Base-by-base conservation (phyloP, 495 filamentous ascomycete genomes). In the Penicillium silybi region DNA sequence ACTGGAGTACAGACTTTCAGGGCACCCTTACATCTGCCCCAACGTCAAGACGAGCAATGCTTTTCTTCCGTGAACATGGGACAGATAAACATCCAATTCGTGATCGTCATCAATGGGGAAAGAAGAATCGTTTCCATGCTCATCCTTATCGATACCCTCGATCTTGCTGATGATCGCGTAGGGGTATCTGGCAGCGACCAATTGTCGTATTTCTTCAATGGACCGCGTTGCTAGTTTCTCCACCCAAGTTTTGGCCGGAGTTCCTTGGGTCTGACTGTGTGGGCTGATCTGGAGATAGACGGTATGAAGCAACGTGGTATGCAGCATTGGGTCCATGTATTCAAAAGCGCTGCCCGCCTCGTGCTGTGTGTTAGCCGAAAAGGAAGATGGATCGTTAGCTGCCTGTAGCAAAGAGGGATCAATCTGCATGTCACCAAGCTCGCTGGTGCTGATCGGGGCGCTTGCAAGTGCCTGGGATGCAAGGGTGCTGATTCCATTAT, bases 11-110 rank as follows among this genome's bases (percentile, higher is more conserved):
- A 13, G 29, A 32, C 37, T 39, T 18, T 39, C 16, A 2, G 16
- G 37, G 13, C 16, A 43, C 25, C 38, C 11, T 58, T 42, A 62
- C 49, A 58, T 57, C 48, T 61, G 61, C n/a, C 52, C 54, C 48
- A 73, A 54, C 25, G 58, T 63, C 45, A 88, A 80, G n/a, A 76
- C 64, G 66, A 92, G 87, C 9, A 75, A 83, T 3, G 83, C 81
- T 65, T 87, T 88, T 51, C 79, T 76, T 7, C 76, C 84, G 48
- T 76, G 66, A 4, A 85, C 74, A 64, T 86, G 83, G 38, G 69
- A 69, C 53, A 92, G 59, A 68, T 88, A 92, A 2, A 81, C 83
- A 49, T 80, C 80, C 45, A 92, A 57, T 67, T 90, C 86, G 40
- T 80, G 80, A 59, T 90, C 86, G 26, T 83, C 75, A 47, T 84